These are phyloP conservation scores for Suhomyces maxii DNA, from an alignment of 1,139 yeast genomes.

Conservation along the genomic window DNA sequence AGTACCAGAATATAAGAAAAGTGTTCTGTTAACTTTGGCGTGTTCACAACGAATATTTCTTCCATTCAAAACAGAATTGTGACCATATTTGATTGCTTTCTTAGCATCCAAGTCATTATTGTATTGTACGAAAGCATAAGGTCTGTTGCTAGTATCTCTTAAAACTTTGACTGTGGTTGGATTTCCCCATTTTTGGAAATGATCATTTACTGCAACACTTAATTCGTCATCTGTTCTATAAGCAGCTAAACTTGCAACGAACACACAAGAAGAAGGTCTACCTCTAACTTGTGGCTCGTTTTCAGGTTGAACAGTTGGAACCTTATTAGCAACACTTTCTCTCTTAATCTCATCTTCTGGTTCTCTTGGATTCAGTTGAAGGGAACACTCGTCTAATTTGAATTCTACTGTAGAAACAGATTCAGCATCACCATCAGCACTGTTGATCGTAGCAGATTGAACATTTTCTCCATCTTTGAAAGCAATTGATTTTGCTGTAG, in stretches of 20 bases:
- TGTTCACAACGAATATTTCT: slow-evolving; percentile 83
- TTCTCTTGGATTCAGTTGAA: not conserved
- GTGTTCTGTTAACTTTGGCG: slow-evolving; percentile 87
- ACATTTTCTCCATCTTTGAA: not conserved
- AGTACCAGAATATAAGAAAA: slow-evolving; percentile 49
- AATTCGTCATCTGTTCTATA: slow-evolving; percentile 66
- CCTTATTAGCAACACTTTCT: not conserved
- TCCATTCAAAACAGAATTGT: slow-evolving; percentile 68
- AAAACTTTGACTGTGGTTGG: slow-evolving; percentile 78
- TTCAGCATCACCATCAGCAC: not conserved
- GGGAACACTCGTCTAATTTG: not conserved
- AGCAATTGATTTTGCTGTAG: not conserved
- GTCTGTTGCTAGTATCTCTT: slow-evolving; percentile 79
- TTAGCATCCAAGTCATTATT: slow-evolving; percentile 69
- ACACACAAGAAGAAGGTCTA: slow-evolving; percentile 83
- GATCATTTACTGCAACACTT: slow-evolving; percentile 63
- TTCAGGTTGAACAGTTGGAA: not conserved
- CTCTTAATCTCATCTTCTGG: not conserved
- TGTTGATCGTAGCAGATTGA: not conserved
- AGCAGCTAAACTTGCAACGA: slow-evolving; percentile 79
- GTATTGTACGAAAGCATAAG: slow-evolving; percentile 93
- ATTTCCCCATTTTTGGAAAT: slow-evolving; percentile 67
- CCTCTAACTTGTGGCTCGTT: slow-evolving; percentile 7
- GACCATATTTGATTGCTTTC: slow-evolving; percentile 66
- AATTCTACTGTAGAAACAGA: not conserved